A percentile compares a stretch with the other conserved stretches of the same genome.
Evolutionary conservation across 768 basidiomycete species (phyloP).

Genomic region (Sutorius australiensis): DNA sequence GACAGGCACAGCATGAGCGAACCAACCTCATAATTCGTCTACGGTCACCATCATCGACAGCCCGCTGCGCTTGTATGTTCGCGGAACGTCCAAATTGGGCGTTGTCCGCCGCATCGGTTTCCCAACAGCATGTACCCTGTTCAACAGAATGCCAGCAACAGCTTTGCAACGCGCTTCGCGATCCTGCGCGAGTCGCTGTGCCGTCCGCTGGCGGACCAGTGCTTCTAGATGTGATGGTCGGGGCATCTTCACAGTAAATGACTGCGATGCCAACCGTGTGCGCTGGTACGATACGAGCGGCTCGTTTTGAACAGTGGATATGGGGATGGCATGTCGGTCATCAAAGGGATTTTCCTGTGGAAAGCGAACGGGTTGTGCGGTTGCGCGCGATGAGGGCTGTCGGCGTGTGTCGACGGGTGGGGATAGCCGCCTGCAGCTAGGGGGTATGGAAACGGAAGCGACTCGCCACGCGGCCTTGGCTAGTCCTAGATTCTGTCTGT

Average conservation of each 20-base stretch:
- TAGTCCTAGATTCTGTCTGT: constrained; percentile 22
- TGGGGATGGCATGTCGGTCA: constrained; percentile 20
- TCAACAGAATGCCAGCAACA: constrained; percentile 57
- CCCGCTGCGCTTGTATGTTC: constrained; percentile 50
- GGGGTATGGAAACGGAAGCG: constrained; percentile 15
- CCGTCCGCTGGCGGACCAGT: constrained; percentile 30
- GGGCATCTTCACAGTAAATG: constrained; percentile 25
- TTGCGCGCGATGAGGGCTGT: constrained; percentile 11
- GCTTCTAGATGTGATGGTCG: constrained; percentile 21
- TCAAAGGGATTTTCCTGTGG: constrained; percentile 27
- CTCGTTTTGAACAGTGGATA: constrained; percentile 1
- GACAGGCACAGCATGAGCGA: not conserved
- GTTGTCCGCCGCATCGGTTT: constrained; percentile 46
- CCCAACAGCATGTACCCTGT: constrained; percentile 50
- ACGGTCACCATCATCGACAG: constrained; percentile 49
- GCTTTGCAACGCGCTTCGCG: constrained; percentile 45
- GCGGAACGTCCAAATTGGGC: constrained; percentile 27
- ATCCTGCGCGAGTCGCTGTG: constrained; percentile 33
- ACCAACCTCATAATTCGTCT: constrained; percentile 33
- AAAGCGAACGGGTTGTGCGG: constrained; percentile 18
- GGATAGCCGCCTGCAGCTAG: constrained; percentile 30
- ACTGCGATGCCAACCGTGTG: constrained; percentile 28
- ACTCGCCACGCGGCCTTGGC: constrained; percentile 27
- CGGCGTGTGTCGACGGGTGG: constrained; percentile 13
- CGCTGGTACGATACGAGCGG: constrained; percentile 22